Evolutionary conservation across 768 basidiomycete species (phyloP), one percentile per base, ranked within the genome.

Genomic region (Hericium erinaceus): DNA sequence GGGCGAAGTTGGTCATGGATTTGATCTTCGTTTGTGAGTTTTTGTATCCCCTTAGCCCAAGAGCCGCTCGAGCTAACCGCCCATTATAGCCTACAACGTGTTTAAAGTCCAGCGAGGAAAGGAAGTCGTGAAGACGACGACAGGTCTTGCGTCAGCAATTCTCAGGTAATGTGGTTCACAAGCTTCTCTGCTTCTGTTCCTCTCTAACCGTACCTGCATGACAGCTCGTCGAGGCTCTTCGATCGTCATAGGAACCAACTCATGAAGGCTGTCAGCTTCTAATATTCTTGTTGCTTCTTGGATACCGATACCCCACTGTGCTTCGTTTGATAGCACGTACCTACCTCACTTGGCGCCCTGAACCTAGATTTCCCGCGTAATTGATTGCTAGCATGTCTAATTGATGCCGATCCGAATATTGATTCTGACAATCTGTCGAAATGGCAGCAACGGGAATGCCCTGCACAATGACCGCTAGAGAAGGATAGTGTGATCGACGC

Each of bases 21-120:
- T 72, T 93, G 60, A 81, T 91, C 65, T 93, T 92, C 71, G 91
- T 92, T 67, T 91, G 90, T 93, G 67, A 71, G 81, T 69, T 40
- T 38, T 49, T 57, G 22, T 52, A 44, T 52, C 39, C 57, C 39
- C 48, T 60, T 57, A 67, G 58, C 18, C 55, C 39, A 60, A 44
- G 58, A 54, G 50, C 49, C 55, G 24, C 41, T 49, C 12, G 26
- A 20, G 13, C 26, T 22, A 26, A 15, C 39, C 37, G 16, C 54
- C 53, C 37, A 37, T 33, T 40, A 54, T 64, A 92, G 90, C 87
- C 6, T 93, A 87, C 66, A 85, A 90, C 55, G 70, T 92, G n/a
- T 91, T 92, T 75, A 74, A 76, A 58, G 64, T 92, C 59, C 80
- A 82, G 64, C 77, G 82, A 18, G 85, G 76, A 46, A 80, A 75